Percentiles rank a stretch among this genome's conserved stretches.
Conservation (phyloP, 805 yeast genomes). For the Teunomyces stri region DNA sequence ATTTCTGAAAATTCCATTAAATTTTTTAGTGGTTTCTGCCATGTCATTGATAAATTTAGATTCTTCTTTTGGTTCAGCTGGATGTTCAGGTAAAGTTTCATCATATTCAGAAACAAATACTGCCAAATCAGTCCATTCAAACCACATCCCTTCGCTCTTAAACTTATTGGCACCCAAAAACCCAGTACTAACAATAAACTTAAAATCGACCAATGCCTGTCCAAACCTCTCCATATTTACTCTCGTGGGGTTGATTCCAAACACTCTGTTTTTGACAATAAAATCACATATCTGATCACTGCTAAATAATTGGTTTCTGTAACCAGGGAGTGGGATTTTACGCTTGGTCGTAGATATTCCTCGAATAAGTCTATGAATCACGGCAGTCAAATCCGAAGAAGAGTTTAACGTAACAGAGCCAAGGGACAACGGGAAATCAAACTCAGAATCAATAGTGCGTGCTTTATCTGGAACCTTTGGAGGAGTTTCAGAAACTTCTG, state of each 20-base stretch:
- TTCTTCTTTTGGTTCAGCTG: not conserved
- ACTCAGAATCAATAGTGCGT: slow-evolving; percentile 10
- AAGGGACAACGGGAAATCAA: slow-evolving; percentile 31
- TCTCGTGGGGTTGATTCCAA: slow-evolving; percentile 35
- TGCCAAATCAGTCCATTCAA: slow-evolving; percentile 42
- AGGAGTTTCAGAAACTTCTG: not conserved
- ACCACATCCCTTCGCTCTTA: slow-evolving; percentile 43
- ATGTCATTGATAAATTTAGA: slow-evolving; percentile 6
- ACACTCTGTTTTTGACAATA: slow-evolving; percentile 23
- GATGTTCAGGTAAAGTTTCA: not conserved
- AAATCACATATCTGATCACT: slow-evolving; percentile 37
- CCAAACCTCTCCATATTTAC: slow-evolving; percentile 39
- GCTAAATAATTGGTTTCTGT: slow-evolving; percentile 36
- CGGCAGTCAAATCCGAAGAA: slow-evolving; percentile 17
- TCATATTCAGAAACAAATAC: slow-evolving; percentile 14
- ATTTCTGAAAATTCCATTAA: slow-evolving; percentile 26
- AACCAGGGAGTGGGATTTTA: slow-evolving; percentile 40
- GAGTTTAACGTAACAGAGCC: slow-evolving; percentile 23
- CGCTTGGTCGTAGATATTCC: slow-evolving; percentile 27
- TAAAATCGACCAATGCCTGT: slow-evolving; percentile 35
- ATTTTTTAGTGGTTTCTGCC: slow-evolving; percentile 21
- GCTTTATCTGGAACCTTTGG: not conserved
- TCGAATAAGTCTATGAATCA: slow-evolving; percentile 21
- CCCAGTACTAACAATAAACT: slow-evolving; percentile 30
- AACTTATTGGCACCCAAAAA: slow-evolving; percentile 34